These are phyloP conservation scores for Saccharomycopsis selenospora DNA, from an alignment of 805 yeast species.

Conservation along the genomic window DNA sequence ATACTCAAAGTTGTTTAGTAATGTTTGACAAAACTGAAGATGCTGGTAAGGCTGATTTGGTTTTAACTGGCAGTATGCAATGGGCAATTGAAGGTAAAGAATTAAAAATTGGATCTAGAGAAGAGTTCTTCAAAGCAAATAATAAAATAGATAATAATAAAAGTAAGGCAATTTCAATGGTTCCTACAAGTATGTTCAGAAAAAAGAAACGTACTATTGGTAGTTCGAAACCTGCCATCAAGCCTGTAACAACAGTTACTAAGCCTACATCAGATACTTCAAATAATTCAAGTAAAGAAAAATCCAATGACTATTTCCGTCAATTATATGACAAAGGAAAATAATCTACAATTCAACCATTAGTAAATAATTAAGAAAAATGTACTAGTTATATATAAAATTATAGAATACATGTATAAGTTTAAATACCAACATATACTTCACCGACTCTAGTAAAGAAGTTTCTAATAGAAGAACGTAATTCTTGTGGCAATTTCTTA, in stretches of 20 bases:
- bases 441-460: conserved; percentile 54
- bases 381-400: no score
- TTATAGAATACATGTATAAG: no score
- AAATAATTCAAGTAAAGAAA: neutral
- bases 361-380: no score
- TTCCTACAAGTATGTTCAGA: neutral
- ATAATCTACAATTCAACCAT: conserved; percentile 2
- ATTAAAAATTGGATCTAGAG: conserved; percentile 30
- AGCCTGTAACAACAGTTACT: no score
- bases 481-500: conserved; percentile 52
- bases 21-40: conserved; percentile 36
- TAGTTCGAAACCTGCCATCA: no score
- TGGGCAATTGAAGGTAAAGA: conserved; percentile 30
- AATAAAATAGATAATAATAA: neutral
- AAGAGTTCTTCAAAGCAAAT: conserved; percentile 24
- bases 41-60: conserved; percentile 47
- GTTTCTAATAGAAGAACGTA: conserved; percentile 52
- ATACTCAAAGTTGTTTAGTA: conserved; percentile 41
- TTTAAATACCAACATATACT: conserved; percentile 30
- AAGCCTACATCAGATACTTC: no score
- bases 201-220: neutral
- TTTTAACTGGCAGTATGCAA: conserved; percentile 31
- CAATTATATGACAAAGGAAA: conserved; percentile 19
- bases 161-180: neutral
- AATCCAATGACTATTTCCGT: conserved; percentile 1